Evolutionary conservation across 2,329 filamentous ascomycete genomes (phyloP).

Genomic region (Colletotrichum sp.): DNA sequence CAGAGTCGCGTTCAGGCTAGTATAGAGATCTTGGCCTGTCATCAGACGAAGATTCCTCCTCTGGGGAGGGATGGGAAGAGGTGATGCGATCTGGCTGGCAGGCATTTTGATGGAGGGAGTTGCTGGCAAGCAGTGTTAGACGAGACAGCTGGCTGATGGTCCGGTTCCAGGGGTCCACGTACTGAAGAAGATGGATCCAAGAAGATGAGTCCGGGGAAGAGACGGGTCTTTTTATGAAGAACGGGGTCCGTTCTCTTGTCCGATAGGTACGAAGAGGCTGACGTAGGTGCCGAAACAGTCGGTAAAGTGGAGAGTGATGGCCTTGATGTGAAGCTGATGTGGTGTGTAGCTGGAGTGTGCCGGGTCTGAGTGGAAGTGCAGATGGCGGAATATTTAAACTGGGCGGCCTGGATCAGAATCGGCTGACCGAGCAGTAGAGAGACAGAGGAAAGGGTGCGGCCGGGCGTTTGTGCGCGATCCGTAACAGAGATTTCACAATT

Average conservation of each 20-base stretch:
- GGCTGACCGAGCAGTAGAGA: constrained; percentile 1
- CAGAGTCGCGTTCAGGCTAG: constrained; percentile 57
- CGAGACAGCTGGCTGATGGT: neutral
- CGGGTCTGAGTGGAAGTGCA: neutral
- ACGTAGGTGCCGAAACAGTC: neutral
- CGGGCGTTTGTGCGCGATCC: constrained; percentile 17
- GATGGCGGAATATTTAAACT: constrained; percentile 15
- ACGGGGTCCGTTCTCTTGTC: neutral
- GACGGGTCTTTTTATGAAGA: neutral
- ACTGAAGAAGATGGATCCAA: neutral
- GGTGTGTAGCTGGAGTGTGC: neutral
- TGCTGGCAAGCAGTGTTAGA: neutral
- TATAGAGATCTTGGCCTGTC: constrained; percentile 56
- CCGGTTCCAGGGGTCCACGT: neutral
- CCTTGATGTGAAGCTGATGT: neutral
- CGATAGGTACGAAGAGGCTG: neutral
- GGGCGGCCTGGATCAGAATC: neutral
- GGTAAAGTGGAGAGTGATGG: neutral
- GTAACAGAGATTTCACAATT: constrained; percentile 21
- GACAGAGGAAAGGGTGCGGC: neutral
- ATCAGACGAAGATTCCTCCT: constrained; percentile 49
- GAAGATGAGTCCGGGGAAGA: neutral
- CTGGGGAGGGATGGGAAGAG: constrained; percentile 51
- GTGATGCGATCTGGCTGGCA: constrained; percentile 45
- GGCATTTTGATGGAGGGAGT: constrained; percentile 40